Conservation (phyloP, 1,284 basidiomycete genomes). For the Exobasidium rhododendri region DNA sequence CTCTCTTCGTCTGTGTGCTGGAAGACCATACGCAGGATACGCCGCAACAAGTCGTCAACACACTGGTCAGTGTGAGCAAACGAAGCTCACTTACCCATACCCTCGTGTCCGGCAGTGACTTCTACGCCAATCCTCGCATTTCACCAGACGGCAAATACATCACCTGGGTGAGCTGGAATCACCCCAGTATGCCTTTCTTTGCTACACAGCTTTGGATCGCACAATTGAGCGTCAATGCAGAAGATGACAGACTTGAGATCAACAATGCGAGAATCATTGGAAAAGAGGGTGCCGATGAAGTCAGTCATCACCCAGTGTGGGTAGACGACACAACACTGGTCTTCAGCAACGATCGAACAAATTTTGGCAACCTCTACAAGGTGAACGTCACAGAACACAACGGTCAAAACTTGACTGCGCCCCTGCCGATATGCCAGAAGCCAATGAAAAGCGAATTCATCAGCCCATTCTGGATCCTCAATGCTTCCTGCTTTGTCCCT, state of each 20-base stretch:
- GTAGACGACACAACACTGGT: conserved; percentile 60
- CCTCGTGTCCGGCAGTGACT: conserved; percentile 65
- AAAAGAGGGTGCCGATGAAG: conserved; percentile 19
- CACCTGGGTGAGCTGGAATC: conserved; percentile 69
- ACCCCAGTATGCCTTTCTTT: conserved; percentile 79
- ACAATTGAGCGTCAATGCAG: conserved; percentile 37
- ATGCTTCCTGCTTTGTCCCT: conserved; percentile 48
- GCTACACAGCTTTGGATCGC: conserved; percentile 65
- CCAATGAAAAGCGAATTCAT: conserved; percentile 64
- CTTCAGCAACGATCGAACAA: conserved; percentile 68
- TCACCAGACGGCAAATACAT: conserved; percentile 67
- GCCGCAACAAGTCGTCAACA: conserved; percentile 63
- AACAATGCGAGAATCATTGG: background rate
- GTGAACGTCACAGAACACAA: conserved; percentile 54
- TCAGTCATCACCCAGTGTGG: conserved; percentile 61
- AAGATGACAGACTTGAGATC: conserved; percentile 7
- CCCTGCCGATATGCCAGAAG: conserved; percentile 52
- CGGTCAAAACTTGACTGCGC: background rate
- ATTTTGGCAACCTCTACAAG: conserved; percentile 69
- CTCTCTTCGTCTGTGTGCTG: conserved; percentile 60
- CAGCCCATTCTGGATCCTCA: conserved; percentile 62
- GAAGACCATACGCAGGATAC: conserved; percentile 68
- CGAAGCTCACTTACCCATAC: conserved; percentile 57
- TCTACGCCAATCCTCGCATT: conserved; percentile 65
- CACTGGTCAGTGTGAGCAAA: conserved; percentile 63